Base-by-base conservation (phyloP, 441 rosid species). In the Croton setiger region DNA sequence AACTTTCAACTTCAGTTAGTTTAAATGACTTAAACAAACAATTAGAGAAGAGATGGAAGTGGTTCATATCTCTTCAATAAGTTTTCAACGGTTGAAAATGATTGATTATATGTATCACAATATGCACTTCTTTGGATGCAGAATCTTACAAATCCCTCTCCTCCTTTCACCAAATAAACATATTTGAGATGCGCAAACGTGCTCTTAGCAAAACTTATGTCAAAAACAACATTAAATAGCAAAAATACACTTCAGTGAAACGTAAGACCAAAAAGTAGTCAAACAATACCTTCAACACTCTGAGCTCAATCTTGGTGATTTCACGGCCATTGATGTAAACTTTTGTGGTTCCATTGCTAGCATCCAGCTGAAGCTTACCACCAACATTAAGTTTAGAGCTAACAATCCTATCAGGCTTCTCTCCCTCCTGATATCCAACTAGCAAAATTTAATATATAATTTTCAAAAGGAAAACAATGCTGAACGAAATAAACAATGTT, bases 261-360 rank as follows among this genome's bases (percentile, higher is more conserved):
- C 0, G 43, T 9, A 53, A 31, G 37, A 13, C 4, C 31, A 33
- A 51, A 33, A 51, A 51, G 56, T 31, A 37, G 53, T 36, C 3
- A 18, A 52, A 62, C 53, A 62, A 59, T 45, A 71, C 88, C 83
- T 68, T 81, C 69, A 84, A 66, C 57, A 83, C 64, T 63, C 76
- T 78, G 35, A 63, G 83, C 56, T 86, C 91, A 69, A 64, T 59
- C 65, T 72, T 82, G 10, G 87, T 81, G 63, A 86, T 86, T 74
- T 84, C 88, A 13, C 91, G 88, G 45, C 91, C 91, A 67, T 86
- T 86, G 15, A 83, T 82, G 66, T 75, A 82, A 37, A 86, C 88
- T 52, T 77, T 80, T 0, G 91, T 78, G 69, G 78, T 81, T 17
- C 88, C 91, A 68, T 80, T 75, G 72, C 91, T 84, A 3, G 88